Percentiles rank a stretch among this genome's conserved stretches.
Conservation (phyloP, 2,329 filamentous ascomycete genomes). For the Cryphonectria parasitica region DNA sequence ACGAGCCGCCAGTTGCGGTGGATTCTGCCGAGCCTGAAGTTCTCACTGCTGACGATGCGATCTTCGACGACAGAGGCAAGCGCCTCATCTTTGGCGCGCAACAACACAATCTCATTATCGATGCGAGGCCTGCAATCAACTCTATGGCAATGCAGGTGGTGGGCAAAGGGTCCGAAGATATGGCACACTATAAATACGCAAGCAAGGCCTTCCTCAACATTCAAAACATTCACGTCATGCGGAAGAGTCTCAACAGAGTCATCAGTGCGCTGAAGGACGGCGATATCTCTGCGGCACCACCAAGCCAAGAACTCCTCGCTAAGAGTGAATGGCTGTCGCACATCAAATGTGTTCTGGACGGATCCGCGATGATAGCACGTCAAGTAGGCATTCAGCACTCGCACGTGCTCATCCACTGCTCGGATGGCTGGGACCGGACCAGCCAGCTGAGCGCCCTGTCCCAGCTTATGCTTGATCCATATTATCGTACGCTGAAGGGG, state of each 20-base stretch:
- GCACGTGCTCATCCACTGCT: constrained; percentile 95
- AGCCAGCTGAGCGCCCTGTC: constrained; percentile 90
- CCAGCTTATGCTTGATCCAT: constrained; percentile 93
- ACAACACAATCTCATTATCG: constrained; percentile 91
- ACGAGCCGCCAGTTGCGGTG: constrained; percentile 50
- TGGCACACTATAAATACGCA: constrained; percentile 94
- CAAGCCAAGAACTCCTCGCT: constrained; percentile 77
- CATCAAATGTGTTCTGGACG: constrained; percentile 81
- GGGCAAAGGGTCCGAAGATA: constrained; percentile 93
- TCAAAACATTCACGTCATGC: constrained; percentile 98
- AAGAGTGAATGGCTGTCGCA: constrained; percentile 93
- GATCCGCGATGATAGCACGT: constrained; percentile 80
- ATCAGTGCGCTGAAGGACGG: constrained; percentile 91
- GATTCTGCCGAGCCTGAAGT: constrained; percentile 67
- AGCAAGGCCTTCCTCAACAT: constrained; percentile 93
- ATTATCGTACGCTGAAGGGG: constrained; percentile 90
- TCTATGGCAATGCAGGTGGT: constrained; percentile 92
- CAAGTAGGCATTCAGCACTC: constrained; percentile 92
- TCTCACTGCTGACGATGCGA: constrained; percentile 54
- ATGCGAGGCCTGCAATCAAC: constrained; percentile 92
- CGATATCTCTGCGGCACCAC: constrained; percentile 80
- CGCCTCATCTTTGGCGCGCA: constrained; percentile 85
- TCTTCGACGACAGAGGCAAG: constrained; percentile 63
- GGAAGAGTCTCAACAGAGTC: constrained; percentile 84
- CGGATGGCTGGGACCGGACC: constrained; percentile 97